These are phyloP conservation scores for Venturia asperata DNA, from an alignment of 2,329 filamentous ascomycete genomes.

Conservation along the genomic window DNA sequence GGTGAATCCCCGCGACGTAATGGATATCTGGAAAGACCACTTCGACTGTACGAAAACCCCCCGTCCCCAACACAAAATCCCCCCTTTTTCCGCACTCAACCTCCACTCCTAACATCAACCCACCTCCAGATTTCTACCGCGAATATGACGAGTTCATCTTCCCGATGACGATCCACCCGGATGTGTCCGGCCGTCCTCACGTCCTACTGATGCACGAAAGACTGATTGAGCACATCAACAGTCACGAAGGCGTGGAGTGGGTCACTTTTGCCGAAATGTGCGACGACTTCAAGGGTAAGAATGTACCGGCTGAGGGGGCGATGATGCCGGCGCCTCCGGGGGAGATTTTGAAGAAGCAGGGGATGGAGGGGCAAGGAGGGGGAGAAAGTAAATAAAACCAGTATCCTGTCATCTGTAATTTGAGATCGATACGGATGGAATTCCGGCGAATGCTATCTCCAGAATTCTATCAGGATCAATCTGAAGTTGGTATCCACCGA, in stretches of 20 bases:
- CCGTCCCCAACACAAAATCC: too few relatives aligned
- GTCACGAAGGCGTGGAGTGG: slow-evolving; percentile 56
- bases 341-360: slow-evolving; percentile 1
- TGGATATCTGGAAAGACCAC: slow-evolving; percentile 59
- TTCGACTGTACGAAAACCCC: slow-evolving; percentile 44
- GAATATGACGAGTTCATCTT: slow-evolving; percentile 73
- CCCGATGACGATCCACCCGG: slow-evolving; percentile 69
- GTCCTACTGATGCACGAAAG: slow-evolving; percentile 66
- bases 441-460: too few relatives aligned
- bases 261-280: slow-evolving; percentile 64
- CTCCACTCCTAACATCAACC: not conserved
- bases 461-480: too few relatives aligned
- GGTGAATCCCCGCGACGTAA: slow-evolving; percentile 50
- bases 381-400: too few relatives aligned
- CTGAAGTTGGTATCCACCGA: too few relatives aligned
- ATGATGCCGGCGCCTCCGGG: slow-evolving; percentile 50
- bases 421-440: too few relatives aligned
- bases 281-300: slow-evolving; percentile 65
- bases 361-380: not conserved
- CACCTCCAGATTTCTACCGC: slow-evolving; percentile 53
- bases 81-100: not conserved
- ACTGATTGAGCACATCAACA: slow-evolving; percentile 63
- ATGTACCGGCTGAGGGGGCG: slow-evolving; percentile 50
- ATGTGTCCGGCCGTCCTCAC: slow-evolving; percentile 58
- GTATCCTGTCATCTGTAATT: too few relatives aligned